Base-by-base conservation (phyloP, 371 early-diverging fungal species). In the Actinomortierella ambigua region DNA sequence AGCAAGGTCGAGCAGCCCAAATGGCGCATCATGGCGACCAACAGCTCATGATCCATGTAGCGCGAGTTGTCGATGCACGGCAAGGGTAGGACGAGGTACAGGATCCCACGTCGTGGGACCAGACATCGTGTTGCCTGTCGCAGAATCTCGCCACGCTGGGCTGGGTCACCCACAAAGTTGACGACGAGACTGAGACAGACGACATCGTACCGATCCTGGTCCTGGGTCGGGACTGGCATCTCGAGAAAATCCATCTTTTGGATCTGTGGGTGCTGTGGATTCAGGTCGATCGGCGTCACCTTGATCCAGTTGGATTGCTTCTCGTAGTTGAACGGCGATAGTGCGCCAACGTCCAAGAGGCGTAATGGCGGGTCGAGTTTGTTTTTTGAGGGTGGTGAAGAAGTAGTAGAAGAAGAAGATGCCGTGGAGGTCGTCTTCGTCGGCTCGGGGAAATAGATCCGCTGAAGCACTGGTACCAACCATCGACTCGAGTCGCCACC, bases 331-430 rank as follows among this genome's bases (percentile, higher is more conserved):
- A 83, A 79, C 0, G 90, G 87, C 23, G 86, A 83, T 1, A 95
- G 81, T 0, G 95, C 94, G 0, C 97, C 97, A n/a, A 96, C 90
- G 63, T 96, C 97, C 34, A 96, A 78, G 18, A 96, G 76, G 9
- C 80, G 77, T 28, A 89, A 49, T 20, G 77, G 69, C 44, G 61
- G 76, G 7, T 23, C 65, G 0, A 51, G n/a, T 34, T 11, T 6
- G 34, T 23, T 23, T 49, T 23, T 49, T 18, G 18, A 44, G 44
- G 13, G 3, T 8, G 48, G 2, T 48, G 9, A 11, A 48, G 15
- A 1, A 18, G 24, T 48, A 20, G 34, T 34, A 34, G 34, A 6
- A 34, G 34, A 4, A 34, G 7, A 6, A 11, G 34, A 6, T 4
- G 34, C 11, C 7, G 34, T 34, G 34, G 34, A 34, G 11, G 34